Evolutionary conservation across 2,329 filamentous ascomycete species (phyloP), one percentile per base, ranked within the genome.

Genomic region (Claviceps maximensis): DNA sequence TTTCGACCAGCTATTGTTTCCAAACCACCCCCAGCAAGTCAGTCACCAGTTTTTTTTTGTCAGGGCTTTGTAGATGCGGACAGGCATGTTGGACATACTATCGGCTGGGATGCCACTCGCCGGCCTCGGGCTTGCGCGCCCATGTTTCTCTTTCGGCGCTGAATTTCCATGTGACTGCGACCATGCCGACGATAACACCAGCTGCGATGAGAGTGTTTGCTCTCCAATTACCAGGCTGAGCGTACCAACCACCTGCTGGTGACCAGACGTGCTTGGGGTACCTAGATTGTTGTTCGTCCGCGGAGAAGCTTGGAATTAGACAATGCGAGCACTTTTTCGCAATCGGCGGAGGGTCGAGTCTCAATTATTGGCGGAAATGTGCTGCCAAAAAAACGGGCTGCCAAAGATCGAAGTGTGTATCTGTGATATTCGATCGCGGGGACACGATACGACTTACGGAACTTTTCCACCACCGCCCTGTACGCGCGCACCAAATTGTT

Each of bases 201-300:
- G 80, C 79, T 66, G 89, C 82, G 60, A 93, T 76, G 53, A 84
- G 77, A 5, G 93, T 98, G 76, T 98, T 98, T 64, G 75, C 74
- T 70, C 86, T 93, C 93, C 93, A 98, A 78, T 98, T 98, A 61
- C 80, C 77, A 52, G 93, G 93, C 69, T 95, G 91, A 52, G 85
- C 75, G 73, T 98, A 98, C 93, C 93, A 98, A 72, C 93, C 93
- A 79, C 93, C 93, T 59, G 91, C 78, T 57, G 93, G 93, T 66
- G 93, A 97, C 93, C 93, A 98, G 79, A 98, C 89, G 78, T 98
- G 91, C 79, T 95, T 96, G 70, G 89, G 90, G 74, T 95, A 95
- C 67, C 89, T 95, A 63, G 47, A 42, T 36, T 19, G n/a, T n/a
- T n/a, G n/a, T 50, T 4, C 13, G 33, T 4, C 13, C 4, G 10